phyloP scores from a whole-genome alignment of 139 green algal genomes.

The Chlorella sp. region DNA sequence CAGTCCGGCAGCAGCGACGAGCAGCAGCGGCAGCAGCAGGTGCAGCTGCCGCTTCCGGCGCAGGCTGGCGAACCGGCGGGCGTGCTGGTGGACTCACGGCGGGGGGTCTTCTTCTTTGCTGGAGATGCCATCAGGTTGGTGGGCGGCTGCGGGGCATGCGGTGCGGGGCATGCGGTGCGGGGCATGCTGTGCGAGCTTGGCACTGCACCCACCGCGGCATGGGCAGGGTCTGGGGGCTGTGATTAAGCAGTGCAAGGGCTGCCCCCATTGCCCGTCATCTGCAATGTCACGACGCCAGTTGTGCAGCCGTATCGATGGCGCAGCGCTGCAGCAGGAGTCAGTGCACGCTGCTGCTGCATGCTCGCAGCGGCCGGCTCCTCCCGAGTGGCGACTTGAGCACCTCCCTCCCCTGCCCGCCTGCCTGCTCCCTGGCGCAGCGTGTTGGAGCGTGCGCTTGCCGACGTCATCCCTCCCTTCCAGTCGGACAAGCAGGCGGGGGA shows the following conservation, averaged over 20 bases:
- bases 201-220: no score
- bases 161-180: no score
- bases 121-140: slow-evolving; percentile 43
- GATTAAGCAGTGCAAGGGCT: no score
- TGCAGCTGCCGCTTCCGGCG: background rate
- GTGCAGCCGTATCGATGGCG: background rate
- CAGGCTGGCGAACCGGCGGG: background rate
- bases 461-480: slow-evolving; percentile 40
- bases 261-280: no score
- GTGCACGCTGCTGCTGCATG: background rate
- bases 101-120: slow-evolving; percentile 47
- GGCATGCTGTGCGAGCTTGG: no score
- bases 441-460: slow-evolving; percentile 21
- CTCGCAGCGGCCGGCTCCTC: no score
- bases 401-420: background rate
- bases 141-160: background rate
- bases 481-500: slow-evolving; percentile 41
- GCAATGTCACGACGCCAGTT: background rate
- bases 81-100: slow-evolving; percentile 48
- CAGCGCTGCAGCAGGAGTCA: background rate
- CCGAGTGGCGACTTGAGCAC: no score
- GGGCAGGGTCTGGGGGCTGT: no score
- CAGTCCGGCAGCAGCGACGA: background rate
- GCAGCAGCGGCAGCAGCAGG: slow-evolving; percentile 14
- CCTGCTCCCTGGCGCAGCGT: slow-evolving; percentile 2